Evolutionary conservation across 148 eudicot species (phyloP).

Genomic region (Drosera capensis): DNA sequence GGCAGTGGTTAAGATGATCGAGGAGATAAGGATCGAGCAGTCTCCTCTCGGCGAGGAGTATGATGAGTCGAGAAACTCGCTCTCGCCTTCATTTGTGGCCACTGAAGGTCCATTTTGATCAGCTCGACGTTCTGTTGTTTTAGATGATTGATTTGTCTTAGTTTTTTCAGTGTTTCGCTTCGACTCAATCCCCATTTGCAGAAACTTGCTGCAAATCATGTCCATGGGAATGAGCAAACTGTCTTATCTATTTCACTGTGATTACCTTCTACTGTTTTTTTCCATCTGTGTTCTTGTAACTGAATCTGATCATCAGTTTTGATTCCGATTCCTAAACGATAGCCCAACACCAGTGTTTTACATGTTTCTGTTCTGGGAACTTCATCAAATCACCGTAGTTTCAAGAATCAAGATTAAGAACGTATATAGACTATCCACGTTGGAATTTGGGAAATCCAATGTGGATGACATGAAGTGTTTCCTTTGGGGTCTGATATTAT

Average conservation of each 20-base stretch:
- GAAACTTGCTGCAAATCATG: conserved; percentile 22
- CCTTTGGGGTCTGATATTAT: too few species aligned
- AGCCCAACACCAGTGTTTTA: too few species aligned
- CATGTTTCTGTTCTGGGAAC: too few species aligned
- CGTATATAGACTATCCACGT: too few species aligned
- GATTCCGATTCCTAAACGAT: too few species aligned
- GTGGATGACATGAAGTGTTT: too few species aligned
- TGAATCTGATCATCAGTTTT: too few species aligned
- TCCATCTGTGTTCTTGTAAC: neutral
- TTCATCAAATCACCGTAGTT: too few species aligned
- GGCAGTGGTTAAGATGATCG: conserved; percentile 69
- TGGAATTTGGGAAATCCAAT: too few species aligned
- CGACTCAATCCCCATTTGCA: conserved; percentile 6
- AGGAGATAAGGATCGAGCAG: conserved; percentile 78
- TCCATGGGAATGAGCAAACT: conserved; percentile 3
- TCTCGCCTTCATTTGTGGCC: conserved; percentile 61
- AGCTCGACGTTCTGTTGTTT: conserved; percentile 7
- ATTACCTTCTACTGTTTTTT: neutral
- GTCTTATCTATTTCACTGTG: neutral
- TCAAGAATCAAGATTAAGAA: too few species aligned
- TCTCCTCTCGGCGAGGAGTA: conserved; percentile 76
- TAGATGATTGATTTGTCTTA: neutral
- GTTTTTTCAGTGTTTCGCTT: too few species aligned
- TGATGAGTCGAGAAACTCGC: conserved; percentile 57
- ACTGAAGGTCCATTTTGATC: conserved; percentile 40